These are phyloP conservation scores for Pueraria montana DNA, from an alignment of 306 rosid species.

Conservation along the genomic window DNA sequence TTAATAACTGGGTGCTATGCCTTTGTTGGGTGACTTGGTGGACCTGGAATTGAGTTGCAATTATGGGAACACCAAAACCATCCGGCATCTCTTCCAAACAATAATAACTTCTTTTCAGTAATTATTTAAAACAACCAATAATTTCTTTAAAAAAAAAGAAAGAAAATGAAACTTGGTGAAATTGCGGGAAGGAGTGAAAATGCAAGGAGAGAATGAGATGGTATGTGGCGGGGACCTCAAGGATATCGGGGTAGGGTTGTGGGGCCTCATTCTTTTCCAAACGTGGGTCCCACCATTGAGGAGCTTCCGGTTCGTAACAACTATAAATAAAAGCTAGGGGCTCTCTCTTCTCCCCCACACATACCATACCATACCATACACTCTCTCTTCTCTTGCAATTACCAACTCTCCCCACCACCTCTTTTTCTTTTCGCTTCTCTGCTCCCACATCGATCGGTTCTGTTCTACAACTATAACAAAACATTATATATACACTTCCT, in stretches of 20 bases:
- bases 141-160: too few species aligned
- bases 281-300: constrained; percentile 53
- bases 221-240: constrained; percentile 56
- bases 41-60: constrained; percentile 16
- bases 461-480: not conserved
- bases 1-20: constrained; percentile 8
- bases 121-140: too few species aligned
- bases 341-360: constrained; percentile 53
- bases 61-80: not conserved
- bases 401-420: too few species aligned
- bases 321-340: constrained; percentile 64
- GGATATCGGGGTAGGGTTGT: constrained; percentile 51
- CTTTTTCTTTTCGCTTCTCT: not conserved
- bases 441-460: not conserved
- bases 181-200: not conserved
- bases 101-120: not conserved
- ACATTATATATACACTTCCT: not conserved
- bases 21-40: not conserved
- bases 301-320: constrained; percentile 16
- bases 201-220: not conserved
- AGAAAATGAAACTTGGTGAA: not conserved
- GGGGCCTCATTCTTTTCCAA: constrained; percentile 41
- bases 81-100: not conserved
- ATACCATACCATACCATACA: not conserved
- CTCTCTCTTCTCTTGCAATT: not conserved